Conservation (phyloP, 2,329 filamentous ascomycete genomes). For the Colletotrichum cereale region DNA sequence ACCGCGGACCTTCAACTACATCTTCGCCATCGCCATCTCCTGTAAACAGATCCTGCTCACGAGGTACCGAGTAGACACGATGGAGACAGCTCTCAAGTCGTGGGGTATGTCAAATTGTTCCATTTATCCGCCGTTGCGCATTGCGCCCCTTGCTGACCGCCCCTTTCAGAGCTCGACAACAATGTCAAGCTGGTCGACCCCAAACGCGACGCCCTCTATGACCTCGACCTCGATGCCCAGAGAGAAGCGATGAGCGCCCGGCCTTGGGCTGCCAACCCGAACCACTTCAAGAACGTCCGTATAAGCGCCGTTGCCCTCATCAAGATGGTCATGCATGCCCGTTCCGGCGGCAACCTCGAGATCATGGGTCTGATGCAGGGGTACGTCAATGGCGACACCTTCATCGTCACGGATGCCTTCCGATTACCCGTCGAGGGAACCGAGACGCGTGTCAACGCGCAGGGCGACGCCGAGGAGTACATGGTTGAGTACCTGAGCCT, state of each 20-base stretch:
- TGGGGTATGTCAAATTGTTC: conserved; percentile 44
- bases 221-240: conserved; percentile 78
- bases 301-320: conserved; percentile 94
- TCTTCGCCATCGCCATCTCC: conserved; percentile 15
- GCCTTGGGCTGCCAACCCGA: conserved; percentile 83
- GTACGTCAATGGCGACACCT: conserved; percentile 85
- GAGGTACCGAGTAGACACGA: conserved; percentile 38
- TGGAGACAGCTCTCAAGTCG: conserved; percentile 46
- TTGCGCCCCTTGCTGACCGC: conserved; percentile 1
- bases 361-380: conserved; percentile 99
- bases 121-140: not conserved
- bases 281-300: conserved; percentile 93
- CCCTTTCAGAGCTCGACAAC: conserved; percentile 83
- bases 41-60: conserved; percentile 21
- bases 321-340: conserved; percentile 99
- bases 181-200: conserved; percentile 86
- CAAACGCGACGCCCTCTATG: conserved; percentile 90
- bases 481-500: conserved; percentile 87
- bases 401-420: conserved; percentile 95
- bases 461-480: conserved; percentile 97
- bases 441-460: conserved; percentile 97
- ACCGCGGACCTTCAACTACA: not conserved
- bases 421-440: conserved; percentile 95
- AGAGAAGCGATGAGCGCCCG: conserved; percentile 72
- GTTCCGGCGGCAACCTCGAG: conserved; percentile 92